These are phyloP conservation scores for Cladosporium velox DNA, from an alignment of 2,329 filamentous ascomycete species.

Conservation along the genomic window DNA sequence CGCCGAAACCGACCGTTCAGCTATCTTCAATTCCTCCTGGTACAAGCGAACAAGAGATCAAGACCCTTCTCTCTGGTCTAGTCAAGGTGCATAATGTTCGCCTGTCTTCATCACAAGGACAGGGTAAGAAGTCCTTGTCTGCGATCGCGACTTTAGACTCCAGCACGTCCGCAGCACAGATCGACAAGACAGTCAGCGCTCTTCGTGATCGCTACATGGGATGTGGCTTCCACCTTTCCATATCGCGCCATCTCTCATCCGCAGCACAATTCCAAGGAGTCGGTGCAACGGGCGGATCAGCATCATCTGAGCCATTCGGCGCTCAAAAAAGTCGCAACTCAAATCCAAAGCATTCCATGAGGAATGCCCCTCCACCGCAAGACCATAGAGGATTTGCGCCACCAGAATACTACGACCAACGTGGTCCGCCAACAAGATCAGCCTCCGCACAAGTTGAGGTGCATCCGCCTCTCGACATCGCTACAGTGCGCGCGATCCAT, in stretches of 20 bases:
- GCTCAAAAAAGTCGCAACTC: slow-evolving; percentile 29
- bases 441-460: slow-evolving; percentile 50
- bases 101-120: slow-evolving; percentile 22
- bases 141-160: slow-evolving; percentile 80
- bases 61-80: slow-evolving; percentile 38
- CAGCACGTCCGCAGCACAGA: slow-evolving; percentile 79
- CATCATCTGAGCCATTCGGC: slow-evolving; percentile 34
- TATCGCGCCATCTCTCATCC: slow-evolving; percentile 82
- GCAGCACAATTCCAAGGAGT: slow-evolving; percentile 38
- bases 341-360: slow-evolving; percentile 38
- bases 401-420: slow-evolving; percentile 66
- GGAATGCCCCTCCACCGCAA: slow-evolving; percentile 50
- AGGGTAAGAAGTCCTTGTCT: slow-evolving; percentile 69
- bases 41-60: slow-evolving; percentile 64
- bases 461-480: slow-evolving; percentile 73
- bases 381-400: slow-evolving; percentile 70
- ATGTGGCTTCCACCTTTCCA: slow-evolving; percentile 76
- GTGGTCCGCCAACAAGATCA: slow-evolving; percentile 57
- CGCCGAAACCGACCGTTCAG: slow-evolving; percentile 56
- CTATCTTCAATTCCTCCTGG: slow-evolving; percentile 56
- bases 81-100: slow-evolving; percentile 35
- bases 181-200: slow-evolving; percentile 75
- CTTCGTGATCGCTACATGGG: slow-evolving; percentile 84
- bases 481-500: slow-evolving; percentile 80
- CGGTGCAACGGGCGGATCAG: slow-evolving; percentile 2